phyloP scores from a whole-genome alignment of 1,139 yeast genomes.

The Yamadazyma membranifaciens region DNA sequence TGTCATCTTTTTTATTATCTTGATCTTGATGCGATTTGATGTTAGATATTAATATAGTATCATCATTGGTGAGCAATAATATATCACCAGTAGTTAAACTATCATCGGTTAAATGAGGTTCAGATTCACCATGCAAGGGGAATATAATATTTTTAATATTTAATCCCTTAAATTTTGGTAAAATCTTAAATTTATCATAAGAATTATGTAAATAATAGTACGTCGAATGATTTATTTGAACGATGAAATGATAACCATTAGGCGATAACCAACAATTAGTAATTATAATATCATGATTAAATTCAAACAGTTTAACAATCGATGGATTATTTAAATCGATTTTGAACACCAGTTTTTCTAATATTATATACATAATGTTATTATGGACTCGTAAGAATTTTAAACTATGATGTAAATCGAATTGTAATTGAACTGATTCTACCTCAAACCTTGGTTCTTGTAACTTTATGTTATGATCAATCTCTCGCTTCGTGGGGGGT shows the following conservation, averaged over 20 bases:
- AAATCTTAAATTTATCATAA: conserved; percentile 31
- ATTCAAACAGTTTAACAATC: conserved; percentile 25
- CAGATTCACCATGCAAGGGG: conserved; percentile 7
- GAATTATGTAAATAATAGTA: conserved; percentile 33
- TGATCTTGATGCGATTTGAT: conserved; percentile 28
- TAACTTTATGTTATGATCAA: not conserved
- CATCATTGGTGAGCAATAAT: conserved; percentile 30
- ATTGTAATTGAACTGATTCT: conserved; percentile 46
- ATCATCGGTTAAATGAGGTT: not conserved
- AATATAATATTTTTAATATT: conserved; percentile 28
- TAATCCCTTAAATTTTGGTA: conserved; percentile 33
- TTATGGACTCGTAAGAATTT: conserved; percentile 26
- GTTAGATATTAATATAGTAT: conserved; percentile 26
- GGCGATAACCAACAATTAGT: conserved; percentile 41
- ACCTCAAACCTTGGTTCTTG: conserved; percentile 28
- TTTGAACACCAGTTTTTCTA: conserved; percentile 21
- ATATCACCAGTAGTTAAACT: conserved; percentile 26
- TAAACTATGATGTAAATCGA: conserved; percentile 29
- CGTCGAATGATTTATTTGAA: conserved; percentile 23
- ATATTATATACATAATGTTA: conserved; percentile 36
- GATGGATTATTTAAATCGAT: conserved; percentile 42
- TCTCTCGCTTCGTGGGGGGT: not conserved
- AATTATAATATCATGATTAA: conserved; percentile 22
- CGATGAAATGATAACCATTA: conserved; percentile 34
- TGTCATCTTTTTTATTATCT: conserved; percentile 37